These are phyloP conservation scores for Solanum chiquidenum DNA, from an alignment of 257 asterid species.

Conservation along the genomic window DNA sequence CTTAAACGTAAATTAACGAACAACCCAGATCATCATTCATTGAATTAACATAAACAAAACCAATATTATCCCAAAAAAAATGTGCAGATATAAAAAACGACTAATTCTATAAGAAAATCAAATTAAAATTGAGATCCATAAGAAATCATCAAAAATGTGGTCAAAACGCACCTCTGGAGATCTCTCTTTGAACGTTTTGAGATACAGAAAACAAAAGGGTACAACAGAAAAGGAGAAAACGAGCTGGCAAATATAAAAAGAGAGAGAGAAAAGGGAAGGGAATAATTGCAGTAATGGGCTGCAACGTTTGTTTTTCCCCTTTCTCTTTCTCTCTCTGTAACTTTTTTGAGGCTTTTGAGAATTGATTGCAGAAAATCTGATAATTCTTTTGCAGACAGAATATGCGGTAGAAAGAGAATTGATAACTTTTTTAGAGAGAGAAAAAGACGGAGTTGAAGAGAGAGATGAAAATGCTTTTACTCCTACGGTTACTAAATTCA, in stretches of 20 bases:
- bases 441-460: background rate
- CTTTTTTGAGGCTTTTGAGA: background rate
- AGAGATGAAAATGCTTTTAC: background rate
- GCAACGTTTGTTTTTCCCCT: background rate
- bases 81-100: background rate
- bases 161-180: background rate
- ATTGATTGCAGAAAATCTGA: background rate
- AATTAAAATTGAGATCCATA: background rate
- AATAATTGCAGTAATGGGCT: background rate
- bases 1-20: background rate
- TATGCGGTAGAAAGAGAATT: background rate
- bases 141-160: background rate
- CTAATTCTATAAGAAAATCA: background rate
- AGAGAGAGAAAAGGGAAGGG: background rate
- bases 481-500: background rate
- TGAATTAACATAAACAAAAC: background rate
- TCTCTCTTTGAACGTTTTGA: background rate
- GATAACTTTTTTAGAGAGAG: background rate
- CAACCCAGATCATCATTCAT: background rate
- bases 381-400: background rate
- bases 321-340: background rate
- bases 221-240: background rate
- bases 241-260: background rate
- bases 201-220: background rate
- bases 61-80: background rate